Percentiles rank a stretch among this genome's conserved stretches.
Conservation (phyloP, 192 early-diverging fungal species). For the Umbelopsis vinacea region DNA sequence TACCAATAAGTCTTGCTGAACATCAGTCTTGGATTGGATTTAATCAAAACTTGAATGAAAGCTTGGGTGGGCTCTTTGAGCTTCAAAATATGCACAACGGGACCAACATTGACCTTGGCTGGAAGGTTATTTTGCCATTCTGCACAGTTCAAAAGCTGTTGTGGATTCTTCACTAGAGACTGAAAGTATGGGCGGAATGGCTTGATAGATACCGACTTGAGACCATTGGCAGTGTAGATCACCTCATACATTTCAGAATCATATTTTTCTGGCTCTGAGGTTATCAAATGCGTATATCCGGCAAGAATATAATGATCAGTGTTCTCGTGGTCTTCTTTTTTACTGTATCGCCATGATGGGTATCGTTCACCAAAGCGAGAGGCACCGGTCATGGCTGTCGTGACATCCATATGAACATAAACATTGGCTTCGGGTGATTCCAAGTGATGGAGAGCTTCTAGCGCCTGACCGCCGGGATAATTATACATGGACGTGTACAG, state of each 20-base stretch:
- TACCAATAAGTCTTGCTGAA: slow-evolving; percentile 47
- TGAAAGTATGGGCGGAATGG: slow-evolving; percentile 4
- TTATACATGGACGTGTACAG: slow-evolving; percentile 72
- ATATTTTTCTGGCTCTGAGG: slow-evolving; percentile 42
- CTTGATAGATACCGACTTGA: slow-evolving; percentile 33
- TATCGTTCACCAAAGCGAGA: slow-evolving; percentile 73
- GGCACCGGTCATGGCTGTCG: slow-evolving; percentile 82
- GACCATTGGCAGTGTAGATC: slow-evolving; percentile 50
- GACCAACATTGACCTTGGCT: slow-evolving; percentile 25
- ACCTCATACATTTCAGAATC: slow-evolving; percentile 40
- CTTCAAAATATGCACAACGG: slow-evolving; percentile 38
- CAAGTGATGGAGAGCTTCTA: slow-evolving; percentile 65
- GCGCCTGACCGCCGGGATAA: slow-evolving; percentile 89
- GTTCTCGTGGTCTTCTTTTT: slow-evolving; percentile 60
- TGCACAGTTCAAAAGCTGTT: background rate
- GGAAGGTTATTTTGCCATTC: slow-evolving; percentile 29
- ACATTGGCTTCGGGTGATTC: slow-evolving; percentile 12
- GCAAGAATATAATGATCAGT: slow-evolving; percentile 47
- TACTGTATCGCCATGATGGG: slow-evolving; percentile 67
- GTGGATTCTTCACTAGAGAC: background rate
- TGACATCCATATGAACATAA: slow-evolving; percentile 71
- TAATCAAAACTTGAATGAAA: slow-evolving; percentile 20
- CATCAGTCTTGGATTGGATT: slow-evolving; percentile 25
- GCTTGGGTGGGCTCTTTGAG: slow-evolving; percentile 21
- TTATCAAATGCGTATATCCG: slow-evolving; percentile 59